These are phyloP conservation scores for Candida pseudoglaebosa DNA, from an alignment of 805 yeast species.

Conservation along the genomic window DNA sequence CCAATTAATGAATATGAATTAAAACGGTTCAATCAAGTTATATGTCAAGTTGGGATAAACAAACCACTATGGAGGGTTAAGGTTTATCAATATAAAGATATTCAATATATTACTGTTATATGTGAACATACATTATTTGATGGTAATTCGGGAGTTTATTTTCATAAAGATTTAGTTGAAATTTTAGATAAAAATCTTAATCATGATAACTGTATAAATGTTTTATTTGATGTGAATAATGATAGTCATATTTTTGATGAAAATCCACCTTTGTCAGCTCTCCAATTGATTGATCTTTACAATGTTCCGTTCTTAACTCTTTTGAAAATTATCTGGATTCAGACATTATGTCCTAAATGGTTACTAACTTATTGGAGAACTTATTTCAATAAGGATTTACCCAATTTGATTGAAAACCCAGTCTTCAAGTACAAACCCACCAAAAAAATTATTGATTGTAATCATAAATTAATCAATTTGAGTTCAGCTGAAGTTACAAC, in stretches of 20 bases:
- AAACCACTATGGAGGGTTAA: slow-evolving; percentile 21
- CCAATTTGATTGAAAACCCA: slow-evolving; percentile 9
- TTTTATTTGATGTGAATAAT: background rate
- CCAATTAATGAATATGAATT: slow-evolving; percentile 13
- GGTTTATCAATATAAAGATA: slow-evolving; percentile 11
- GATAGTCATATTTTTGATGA: background rate
- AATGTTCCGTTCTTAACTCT: background rate
- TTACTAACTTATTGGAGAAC: slow-evolving; percentile 1
- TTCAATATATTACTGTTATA: slow-evolving; percentile 17
- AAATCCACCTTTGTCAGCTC: background rate
- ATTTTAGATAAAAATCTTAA: background rate
- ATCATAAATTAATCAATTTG: slow-evolving; percentile 12
- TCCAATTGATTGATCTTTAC: background rate
- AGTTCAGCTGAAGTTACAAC: slow-evolving; percentile 8
- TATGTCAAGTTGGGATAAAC: slow-evolving; percentile 7
- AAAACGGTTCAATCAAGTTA: slow-evolving; percentile 10
- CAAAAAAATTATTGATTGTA: slow-evolving; percentile 6
- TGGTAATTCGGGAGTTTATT: slow-evolving; percentile 27
- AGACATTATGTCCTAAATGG: slow-evolving; percentile 1
- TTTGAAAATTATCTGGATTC: background rate
- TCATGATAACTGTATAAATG: background rate
- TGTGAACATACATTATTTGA: slow-evolving; percentile 30
- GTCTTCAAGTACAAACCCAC: slow-evolving; percentile 9
- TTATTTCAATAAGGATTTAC: slow-evolving; percentile 4
- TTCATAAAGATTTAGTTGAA: slow-evolving; percentile 21